Evolutionary conservation across 495 filamentous ascomycete genomes (phyloP), one percentile per base, ranked within the genome.

Genomic region (Trypethelium eluteriae): DNA sequence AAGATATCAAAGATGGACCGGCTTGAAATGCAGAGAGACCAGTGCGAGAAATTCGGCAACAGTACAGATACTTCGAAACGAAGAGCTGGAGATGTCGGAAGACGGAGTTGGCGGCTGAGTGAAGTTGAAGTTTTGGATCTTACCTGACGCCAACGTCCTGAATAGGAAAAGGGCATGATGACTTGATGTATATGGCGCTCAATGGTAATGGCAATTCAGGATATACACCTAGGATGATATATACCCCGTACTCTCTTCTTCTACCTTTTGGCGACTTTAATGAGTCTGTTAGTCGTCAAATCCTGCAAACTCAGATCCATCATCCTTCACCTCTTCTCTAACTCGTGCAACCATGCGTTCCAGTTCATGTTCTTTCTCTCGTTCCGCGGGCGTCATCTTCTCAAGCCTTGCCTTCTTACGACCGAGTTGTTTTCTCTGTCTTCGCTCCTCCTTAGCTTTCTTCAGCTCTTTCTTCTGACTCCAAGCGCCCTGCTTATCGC

Each of bases 401-500:
- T 83, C 83, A 77, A 81, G 76, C 69, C 80, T 79, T 74, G 89
- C 86, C 62, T 85, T 83, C 74, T 95, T 90, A 61, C 87, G 82
- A 74, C 84, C 87, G 62, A 83, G 81, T 63, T 84, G 79, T 77
- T 92, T 93, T 81, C 86, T 87, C 66, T 93, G 91, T 62, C 89
- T 82, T 67, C 91, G 81, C 69, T 76, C 81, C 62, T 86, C 82
- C 67, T 85, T 86, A 65, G 83, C 76, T 1, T 88, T 87, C 67
- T 87, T 86, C 35, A 80, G 78, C 50, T 93, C 91, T 36, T 84
- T 80, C 77, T 97, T 93, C 41, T 83, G 82, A 74, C 88, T 95
- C 94, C 94, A 98, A 2, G 94, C 88, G 61, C 85, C 81, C 66
- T 77, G 82, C 67, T 82, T 80, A 76, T 83, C 73, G 71, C 86